phyloP scores from a whole-genome alignment of 176 grass and related monocot species.

The Aegilops sharonensis region DNA sequence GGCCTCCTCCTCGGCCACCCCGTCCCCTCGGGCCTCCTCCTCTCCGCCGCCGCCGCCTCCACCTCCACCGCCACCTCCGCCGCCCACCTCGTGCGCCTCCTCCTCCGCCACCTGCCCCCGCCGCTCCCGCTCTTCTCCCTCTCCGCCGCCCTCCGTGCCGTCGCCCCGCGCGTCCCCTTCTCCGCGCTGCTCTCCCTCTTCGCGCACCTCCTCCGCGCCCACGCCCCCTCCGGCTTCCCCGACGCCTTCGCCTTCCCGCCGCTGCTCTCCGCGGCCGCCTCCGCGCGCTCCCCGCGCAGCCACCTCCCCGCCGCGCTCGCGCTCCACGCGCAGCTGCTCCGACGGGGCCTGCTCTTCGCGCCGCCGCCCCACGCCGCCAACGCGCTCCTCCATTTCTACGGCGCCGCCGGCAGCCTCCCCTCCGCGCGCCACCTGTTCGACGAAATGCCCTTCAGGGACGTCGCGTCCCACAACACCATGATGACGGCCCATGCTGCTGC shows the following conservation, averaged over 20 bases:
- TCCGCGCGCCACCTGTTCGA: constrained; percentile 44
- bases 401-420: constrained; percentile 15
- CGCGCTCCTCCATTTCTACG: constrained; percentile 51
- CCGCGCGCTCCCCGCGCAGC: background rate
- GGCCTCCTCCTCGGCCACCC: constrained; percentile 45
- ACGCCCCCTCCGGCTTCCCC: constrained; percentile 32
- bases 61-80: background rate
- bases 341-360: constrained; percentile 42
- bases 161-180: constrained; percentile 23
- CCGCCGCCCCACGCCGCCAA: constrained; percentile 45
- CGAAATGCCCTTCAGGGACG: constrained; percentile 50
- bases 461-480: constrained; percentile 51
- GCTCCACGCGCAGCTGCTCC: constrained; percentile 44
- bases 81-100: constrained; percentile 30
- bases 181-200: constrained; percentile 37
- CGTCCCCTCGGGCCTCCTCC: constrained; percentile 35
- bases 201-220: constrained; percentile 27
- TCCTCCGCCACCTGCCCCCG: constrained; percentile 31
- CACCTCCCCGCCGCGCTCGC: constrained; percentile 24
- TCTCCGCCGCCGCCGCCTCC: constrained; percentile 15
- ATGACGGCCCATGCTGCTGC: constrained; percentile 28
- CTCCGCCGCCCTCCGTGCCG: constrained; percentile 36
- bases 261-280: constrained; percentile 19
- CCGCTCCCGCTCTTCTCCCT: constrained; percentile 42
- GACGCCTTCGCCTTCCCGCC: constrained; percentile 34